These are phyloP conservation scores for Physcia stellaris DNA, from an alignment of 495 filamentous ascomycete genomes.

Conservation along the genomic window DNA sequence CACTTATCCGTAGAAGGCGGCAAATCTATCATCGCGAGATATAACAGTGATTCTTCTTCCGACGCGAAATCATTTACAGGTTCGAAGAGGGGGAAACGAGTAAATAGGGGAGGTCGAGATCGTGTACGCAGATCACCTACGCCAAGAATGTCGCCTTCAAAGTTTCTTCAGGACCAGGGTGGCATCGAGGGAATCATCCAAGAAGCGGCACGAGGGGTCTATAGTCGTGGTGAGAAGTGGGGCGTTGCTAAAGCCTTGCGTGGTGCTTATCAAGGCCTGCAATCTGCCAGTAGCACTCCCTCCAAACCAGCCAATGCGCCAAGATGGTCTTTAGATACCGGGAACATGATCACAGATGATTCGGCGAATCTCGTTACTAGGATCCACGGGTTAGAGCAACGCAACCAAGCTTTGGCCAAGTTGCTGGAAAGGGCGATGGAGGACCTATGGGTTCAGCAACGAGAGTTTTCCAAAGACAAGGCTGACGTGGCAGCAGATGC, in stretches of 20 bases:
- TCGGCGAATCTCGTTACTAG: slow-evolving; percentile 18
- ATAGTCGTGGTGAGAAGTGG: slow-evolving; percentile 70
- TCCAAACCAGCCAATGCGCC: slow-evolving; percentile 9
- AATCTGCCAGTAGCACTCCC: slow-evolving; percentile 26
- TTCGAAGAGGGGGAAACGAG: slow-evolving; percentile 22
- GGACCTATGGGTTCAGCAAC: slow-evolving; percentile 43
- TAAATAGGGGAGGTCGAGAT: slow-evolving; percentile 15
- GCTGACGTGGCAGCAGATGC: slow-evolving; percentile 26
- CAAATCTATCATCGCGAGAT: slow-evolving; percentile 62
- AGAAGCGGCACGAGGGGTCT: slow-evolving; percentile 71
- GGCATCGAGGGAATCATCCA: slow-evolving; percentile 68
- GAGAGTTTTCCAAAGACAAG: slow-evolving; percentile 24
- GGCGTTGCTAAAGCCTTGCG: slow-evolving; percentile 84
- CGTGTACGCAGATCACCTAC: slow-evolving; percentile 12
- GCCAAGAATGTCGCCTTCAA: slow-evolving; percentile 35
- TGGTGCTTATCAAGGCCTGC: slow-evolving; percentile 62
- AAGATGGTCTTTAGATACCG: slow-evolving; percentile 22
- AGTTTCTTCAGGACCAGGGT: slow-evolving; percentile 46
- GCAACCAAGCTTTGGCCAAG: slow-evolving; percentile 59
- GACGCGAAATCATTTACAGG: slow-evolving; percentile 19
- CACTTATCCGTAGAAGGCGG: slow-evolving; percentile 65
- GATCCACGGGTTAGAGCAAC: slow-evolving; percentile 42
- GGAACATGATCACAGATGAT: slow-evolving; percentile 10
- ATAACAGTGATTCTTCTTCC: slow-evolving; percentile 53
- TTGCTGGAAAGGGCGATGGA: slow-evolving; percentile 59